Evolutionary conservation across 768 basidiomycete species (phyloP).

Genomic region (Pleurotus platypus): DNA sequence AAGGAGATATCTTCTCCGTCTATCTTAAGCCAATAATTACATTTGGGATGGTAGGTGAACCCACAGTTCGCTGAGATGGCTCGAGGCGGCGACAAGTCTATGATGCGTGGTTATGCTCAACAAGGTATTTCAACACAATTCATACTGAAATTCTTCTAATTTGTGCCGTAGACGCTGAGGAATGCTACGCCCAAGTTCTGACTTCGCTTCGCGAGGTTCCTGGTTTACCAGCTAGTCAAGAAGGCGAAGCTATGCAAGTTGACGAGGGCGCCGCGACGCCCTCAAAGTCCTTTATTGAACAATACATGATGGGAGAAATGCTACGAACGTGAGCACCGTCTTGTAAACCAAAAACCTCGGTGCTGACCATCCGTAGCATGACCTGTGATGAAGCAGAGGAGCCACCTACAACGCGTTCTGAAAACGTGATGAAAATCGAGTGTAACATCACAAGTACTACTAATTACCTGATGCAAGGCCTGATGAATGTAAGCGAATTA

Average conservation of each 20-base stretch:
- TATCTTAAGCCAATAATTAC: too few species aligned
- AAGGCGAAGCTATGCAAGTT: slow-evolving; percentile 15
- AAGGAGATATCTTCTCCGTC: too few species aligned
- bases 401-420: slow-evolving; percentile 52
- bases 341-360: background rate
- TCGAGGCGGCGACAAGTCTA: slow-evolving; percentile 33
- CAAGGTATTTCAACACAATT: slow-evolving; percentile 50
- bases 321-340: slow-evolving; percentile 50
- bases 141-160: background rate
- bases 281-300: slow-evolving; percentile 65
- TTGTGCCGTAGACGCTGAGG: slow-evolving; percentile 72
- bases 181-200: slow-evolving; percentile 79
- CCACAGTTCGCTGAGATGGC: slow-evolving; percentile 88
- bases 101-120: slow-evolving; percentile 60
- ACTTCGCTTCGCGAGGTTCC: slow-evolving; percentile 72
- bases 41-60: slow-evolving; percentile 31
- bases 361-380: slow-evolving; percentile 42
- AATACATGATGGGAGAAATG: slow-evolving; percentile 79
- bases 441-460: slow-evolving; percentile 88
- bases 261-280: slow-evolving; percentile 17
- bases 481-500: slow-evolving; percentile 56
- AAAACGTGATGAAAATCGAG: slow-evolving; percentile 83
- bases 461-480: slow-evolving; percentile 86
- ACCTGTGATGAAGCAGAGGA: slow-evolving; percentile 87
- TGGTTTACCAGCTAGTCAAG: slow-evolving; percentile 26